These are phyloP conservation scores for Mytilinidion resinicola DNA, from an alignment of 495 filamentous ascomycete genomes.

Conservation along the genomic window DNA sequence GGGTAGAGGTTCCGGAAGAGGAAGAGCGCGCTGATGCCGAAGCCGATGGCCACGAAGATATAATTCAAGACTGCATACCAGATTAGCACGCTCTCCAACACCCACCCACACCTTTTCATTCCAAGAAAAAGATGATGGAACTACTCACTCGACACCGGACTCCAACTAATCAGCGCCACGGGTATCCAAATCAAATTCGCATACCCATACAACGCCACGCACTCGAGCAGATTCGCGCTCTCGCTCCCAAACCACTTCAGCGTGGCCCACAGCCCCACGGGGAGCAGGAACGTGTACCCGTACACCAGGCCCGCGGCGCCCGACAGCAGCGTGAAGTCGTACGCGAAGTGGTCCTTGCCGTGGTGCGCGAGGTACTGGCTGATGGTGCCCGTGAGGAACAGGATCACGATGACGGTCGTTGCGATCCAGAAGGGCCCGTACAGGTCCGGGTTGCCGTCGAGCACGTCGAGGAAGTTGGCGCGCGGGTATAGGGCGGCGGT, in stretches of 20 bases:
- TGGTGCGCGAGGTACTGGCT: conserved; percentile 71
- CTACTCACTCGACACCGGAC: conserved; percentile 54
- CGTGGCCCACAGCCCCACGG: conserved; percentile 76
- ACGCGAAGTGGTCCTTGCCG: conserved; percentile 60
- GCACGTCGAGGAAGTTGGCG: conserved; percentile 88
- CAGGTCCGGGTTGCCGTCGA: conserved; percentile 95
- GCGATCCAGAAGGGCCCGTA: conserved; percentile 98
- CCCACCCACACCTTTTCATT: too few relatives aligned
- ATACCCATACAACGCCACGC: conserved; percentile 91
- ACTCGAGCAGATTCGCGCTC: conserved; percentile 85
- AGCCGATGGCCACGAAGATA: conserved; percentile 86
- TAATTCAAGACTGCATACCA: conserved; percentile 68
- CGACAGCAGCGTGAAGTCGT: conserved; percentile 77
- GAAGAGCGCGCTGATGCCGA: conserved; percentile 79
- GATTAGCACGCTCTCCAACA: too few relatives aligned
- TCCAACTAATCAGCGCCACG: conserved; percentile 87
- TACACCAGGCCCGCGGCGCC: conserved; percentile 85
- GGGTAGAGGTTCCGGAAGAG: conserved; percentile 89
- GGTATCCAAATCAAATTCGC: conserved; percentile 93
- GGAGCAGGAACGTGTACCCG: conserved; percentile 80
- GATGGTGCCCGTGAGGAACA: conserved; percentile 92
- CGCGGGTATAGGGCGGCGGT: conserved; percentile 78
- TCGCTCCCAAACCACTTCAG: conserved; percentile 90
- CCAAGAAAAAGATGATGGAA: background rate
- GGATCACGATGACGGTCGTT: conserved; percentile 89